Conservation (phyloP, 2,329 filamentous ascomycete species). For the Diaporthe amygdali region DNA sequence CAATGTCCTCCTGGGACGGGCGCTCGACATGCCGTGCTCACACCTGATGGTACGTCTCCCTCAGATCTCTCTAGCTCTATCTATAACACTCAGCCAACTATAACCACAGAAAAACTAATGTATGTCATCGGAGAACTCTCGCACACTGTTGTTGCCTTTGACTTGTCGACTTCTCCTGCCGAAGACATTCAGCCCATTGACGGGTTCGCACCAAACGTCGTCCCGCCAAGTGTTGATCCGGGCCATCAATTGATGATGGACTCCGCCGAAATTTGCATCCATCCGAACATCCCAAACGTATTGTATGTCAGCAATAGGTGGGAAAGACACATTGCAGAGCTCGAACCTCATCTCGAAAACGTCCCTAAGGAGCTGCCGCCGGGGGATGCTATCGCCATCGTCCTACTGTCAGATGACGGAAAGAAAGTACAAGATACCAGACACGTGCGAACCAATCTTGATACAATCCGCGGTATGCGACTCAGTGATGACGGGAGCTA, state of each 20-base stretch:
- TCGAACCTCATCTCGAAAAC: background rate
- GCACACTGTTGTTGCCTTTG: background rate
- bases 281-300: background rate
- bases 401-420: background rate
- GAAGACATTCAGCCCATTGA: background rate
- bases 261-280: background rate
- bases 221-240: background rate
- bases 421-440: background rate
- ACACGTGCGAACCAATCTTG: background rate
- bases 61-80: fast-evolving
- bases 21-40: background rate
- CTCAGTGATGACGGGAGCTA: background rate
- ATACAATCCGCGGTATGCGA: background rate
- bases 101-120: background rate
- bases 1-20: background rate
- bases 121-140: background rate
- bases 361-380: background rate
- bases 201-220: background rate
- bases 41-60: background rate
- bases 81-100: background rate
- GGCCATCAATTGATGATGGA: background rate
- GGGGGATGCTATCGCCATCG: background rate
- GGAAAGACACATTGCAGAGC: background rate
- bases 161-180: background rate
- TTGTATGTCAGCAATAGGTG: background rate